These are phyloP conservation scores for Mollisia scopiformis DNA, from an alignment of 2,329 filamentous ascomycete genomes.

Conservation along the genomic window DNA sequence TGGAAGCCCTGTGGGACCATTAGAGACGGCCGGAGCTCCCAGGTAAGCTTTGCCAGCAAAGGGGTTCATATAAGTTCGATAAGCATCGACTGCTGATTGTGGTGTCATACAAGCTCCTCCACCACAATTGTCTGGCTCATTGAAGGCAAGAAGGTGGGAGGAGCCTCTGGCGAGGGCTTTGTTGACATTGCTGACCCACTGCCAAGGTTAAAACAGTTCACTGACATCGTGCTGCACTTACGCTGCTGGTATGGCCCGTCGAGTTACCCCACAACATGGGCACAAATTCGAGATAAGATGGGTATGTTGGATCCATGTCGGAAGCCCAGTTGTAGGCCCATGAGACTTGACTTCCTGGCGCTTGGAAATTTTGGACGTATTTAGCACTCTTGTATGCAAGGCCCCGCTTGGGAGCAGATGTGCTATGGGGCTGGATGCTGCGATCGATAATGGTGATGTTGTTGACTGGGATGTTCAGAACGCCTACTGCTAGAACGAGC, in stretches of 20 bases:
- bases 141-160: conserved; percentile 65
- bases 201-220: not conserved
- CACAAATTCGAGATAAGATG: conserved; percentile 57
- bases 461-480: not conserved
- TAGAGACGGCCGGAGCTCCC: conserved; percentile 48
- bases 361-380: conserved; percentile 23
- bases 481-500: too few species aligned
- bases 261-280: conserved; percentile 42
- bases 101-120: conserved; percentile 12
- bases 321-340: conserved; percentile 74
- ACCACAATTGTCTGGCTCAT: conserved; percentile 64
- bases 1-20: conserved; percentile 23
- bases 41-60: conserved; percentile 43
- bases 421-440: not conserved
- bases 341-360: conserved; percentile 16
- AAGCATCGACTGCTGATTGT: conserved; percentile 39
- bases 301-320: conserved; percentile 41
- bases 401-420: conserved; percentile 1
- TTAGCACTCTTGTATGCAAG: conserved; percentile 16
- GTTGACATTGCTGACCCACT: conserved; percentile 55
- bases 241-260: not conserved
- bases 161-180: conserved; percentile 54
- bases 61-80: conserved; percentile 45
- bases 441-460: not conserved
- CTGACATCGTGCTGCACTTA: not conserved